These are phyloP conservation scores for Lentinula lateritia DNA, from an alignment of 768 basidiomycete genomes.

Conservation along the genomic window DNA sequence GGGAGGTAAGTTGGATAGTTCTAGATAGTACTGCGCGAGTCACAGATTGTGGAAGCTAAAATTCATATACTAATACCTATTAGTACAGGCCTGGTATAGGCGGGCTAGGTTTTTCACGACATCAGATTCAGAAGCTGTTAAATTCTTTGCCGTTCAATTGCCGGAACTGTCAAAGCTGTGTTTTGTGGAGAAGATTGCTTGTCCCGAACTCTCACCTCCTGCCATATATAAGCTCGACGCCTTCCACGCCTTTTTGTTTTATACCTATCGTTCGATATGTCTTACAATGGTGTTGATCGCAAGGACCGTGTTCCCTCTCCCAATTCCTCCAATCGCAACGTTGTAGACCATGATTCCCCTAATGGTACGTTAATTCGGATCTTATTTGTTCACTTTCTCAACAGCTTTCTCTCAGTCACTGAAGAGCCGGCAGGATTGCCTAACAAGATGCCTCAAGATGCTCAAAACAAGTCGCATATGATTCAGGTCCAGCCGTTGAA, in stretches of 20 bases:
- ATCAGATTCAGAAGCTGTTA: not conserved
- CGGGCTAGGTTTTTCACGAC: not conserved
- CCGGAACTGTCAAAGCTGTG: not conserved
- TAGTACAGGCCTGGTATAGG: too few species aligned
- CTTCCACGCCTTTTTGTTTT: not conserved
- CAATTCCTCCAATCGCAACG: conserved; percentile 44
- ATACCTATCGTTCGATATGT: not conserved
- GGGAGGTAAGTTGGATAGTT: too few species aligned
- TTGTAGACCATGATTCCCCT: conserved; percentile 68
- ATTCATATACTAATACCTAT: too few species aligned
- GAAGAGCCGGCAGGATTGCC: conserved; percentile 43
- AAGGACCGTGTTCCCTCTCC: conserved; percentile 49
- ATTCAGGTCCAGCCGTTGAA: conserved; percentile 84
- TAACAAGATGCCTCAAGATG: conserved; percentile 18
- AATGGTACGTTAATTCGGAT: conserved; percentile 39
- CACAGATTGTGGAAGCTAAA: too few species aligned
- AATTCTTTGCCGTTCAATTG: not conserved
- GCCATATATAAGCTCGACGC: not conserved
- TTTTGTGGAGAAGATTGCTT: not conserved
- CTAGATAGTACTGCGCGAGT: too few species aligned
- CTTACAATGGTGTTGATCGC: conserved; percentile 32
- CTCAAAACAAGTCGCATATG: conserved; percentile 33
- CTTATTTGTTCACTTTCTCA: not conserved
- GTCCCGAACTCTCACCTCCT: not conserved
- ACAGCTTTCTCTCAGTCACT: conserved; percentile 39